phyloP scores from a whole-genome alignment of 495 filamentous ascomycete species.

The Tuber calosporum region DNA sequence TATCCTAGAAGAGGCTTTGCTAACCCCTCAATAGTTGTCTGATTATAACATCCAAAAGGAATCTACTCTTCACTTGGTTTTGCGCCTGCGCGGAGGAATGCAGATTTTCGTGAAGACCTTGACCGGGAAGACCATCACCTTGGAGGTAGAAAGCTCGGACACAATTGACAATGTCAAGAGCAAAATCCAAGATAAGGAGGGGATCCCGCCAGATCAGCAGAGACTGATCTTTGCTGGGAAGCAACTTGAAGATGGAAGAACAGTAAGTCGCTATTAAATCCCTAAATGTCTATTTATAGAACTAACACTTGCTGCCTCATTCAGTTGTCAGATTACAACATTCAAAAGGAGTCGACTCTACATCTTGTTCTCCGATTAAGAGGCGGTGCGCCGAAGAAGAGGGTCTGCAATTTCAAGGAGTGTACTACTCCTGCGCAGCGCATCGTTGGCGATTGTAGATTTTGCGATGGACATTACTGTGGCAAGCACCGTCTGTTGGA shows the following conservation, averaged over 20 bases:
- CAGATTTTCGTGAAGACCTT: constrained; percentile 43
- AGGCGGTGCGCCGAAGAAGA: constrained; percentile 75
- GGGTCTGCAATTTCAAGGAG: constrained; percentile 77
- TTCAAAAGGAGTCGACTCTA: constrained; percentile 85
- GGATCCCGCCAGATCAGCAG: constrained; percentile 96
- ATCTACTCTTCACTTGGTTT: constrained; percentile 91
- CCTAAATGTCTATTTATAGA: background rate
- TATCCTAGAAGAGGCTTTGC: background rate
- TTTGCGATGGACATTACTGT: constrained; percentile 90
- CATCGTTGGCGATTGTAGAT: constrained; percentile 92
- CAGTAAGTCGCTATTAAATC: constrained; percentile 40
- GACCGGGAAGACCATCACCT: constrained; percentile 41
- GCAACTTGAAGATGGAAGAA: constrained; percentile 95
- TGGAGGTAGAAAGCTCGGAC: constrained; percentile 78
- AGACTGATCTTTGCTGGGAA: constrained; percentile 98
- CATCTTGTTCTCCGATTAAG: constrained; percentile 83
- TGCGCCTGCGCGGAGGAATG: constrained; percentile 85
- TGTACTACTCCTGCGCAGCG: constrained; percentile 79
- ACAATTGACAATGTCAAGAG: constrained; percentile 99
- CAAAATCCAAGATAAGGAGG: constrained; percentile 99
- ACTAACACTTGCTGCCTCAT: constrained; percentile 49
- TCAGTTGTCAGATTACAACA: constrained; percentile 76
- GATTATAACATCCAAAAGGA: constrained; percentile 99
- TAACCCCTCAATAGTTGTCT: constrained; percentile 48
- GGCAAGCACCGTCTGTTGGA: constrained; percentile 88